A percentile compares a stretch with the other conserved stretches of the same genome.
phyloP scores from a whole-genome alignment of 176 grass and related monocot species.

The Phyllostachys edulis region DNA sequence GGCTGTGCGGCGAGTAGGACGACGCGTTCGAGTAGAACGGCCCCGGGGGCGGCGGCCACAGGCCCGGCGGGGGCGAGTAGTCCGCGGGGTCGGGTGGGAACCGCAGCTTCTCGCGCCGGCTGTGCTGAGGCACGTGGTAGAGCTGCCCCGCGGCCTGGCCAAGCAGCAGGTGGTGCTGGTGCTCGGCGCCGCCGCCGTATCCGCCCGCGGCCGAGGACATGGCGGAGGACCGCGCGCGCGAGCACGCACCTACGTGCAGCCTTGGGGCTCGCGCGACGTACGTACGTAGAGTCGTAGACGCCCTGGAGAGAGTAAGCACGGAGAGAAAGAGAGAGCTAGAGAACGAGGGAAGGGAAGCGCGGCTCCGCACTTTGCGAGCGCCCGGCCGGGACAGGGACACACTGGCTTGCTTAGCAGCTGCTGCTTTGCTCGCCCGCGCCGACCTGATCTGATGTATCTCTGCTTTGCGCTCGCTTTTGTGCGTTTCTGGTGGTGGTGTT shows the following conservation, averaged over 20 bases:
- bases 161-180: slow-evolving; percentile 49
- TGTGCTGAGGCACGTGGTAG: slow-evolving; percentile 93
- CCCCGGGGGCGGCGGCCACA: slow-evolving; percentile 28
- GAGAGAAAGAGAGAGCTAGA: neutral
- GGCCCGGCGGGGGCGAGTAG: slow-evolving; percentile 21
- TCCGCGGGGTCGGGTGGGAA: slow-evolving; percentile 57
- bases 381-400: neutral
- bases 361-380: slow-evolving; percentile 40
- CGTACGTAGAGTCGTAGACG: neutral
- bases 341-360: neutral
- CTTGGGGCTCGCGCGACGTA: slow-evolving; percentile 6
- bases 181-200: slow-evolving; percentile 43
- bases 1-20: slow-evolving; percentile 55
- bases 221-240: neutral
- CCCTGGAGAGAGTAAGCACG: slow-evolving; percentile 39
- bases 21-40: slow-evolving; percentile 51
- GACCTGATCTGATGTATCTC: slow-evolving; percentile 23
- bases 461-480: slow-evolving; percentile 38
- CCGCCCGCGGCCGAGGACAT: slow-evolving; percentile 72
- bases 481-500: slow-evolving; percentile 33
- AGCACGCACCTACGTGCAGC: neutral
- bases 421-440: neutral
- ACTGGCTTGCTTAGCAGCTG: neutral
- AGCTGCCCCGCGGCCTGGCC: slow-evolving; percentile 62
- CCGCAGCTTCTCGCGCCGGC: slow-evolving; percentile 90